A percentile compares a stretch with the other conserved stretches of the same genome.
Conservation (phyloP, 495 filamentous ascomycete genomes). For the Trichoderma erinaceum region DNA sequence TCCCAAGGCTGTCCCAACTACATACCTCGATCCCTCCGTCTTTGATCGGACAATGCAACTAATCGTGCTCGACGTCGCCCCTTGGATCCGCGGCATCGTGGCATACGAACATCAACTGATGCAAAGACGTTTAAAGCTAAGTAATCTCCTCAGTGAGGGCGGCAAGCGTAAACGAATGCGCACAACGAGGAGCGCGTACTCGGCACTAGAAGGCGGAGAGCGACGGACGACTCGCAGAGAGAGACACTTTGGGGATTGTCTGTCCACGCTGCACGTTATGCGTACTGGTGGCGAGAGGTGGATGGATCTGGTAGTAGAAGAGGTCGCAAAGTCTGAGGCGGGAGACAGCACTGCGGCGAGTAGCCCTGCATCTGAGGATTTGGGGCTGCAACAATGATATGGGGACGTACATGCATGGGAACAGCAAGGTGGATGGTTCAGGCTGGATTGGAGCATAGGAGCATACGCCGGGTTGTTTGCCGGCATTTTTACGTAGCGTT, state of each 20-base stretch:
- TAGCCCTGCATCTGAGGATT: neutral
- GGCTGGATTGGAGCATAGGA: neutral
- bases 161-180: conserved; percentile 57
- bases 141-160: conserved; percentile 52
- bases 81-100: conserved; percentile 76
- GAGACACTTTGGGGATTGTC: conserved; percentile 66
- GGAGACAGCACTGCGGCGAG: conserved; percentile 8
- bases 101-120: conserved; percentile 65
- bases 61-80: conserved; percentile 71
- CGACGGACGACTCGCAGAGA: conserved; percentile 67
- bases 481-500: neutral
- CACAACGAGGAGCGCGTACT: conserved; percentile 72
- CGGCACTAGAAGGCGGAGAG: conserved; percentile 74
- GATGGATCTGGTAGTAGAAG: conserved; percentile 1
- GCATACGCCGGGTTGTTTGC: neutral
- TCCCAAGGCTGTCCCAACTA: conserved; percentile 29
- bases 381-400: neutral
- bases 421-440: neutral
- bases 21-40: conserved; percentile 50
- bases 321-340: neutral
- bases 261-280: conserved; percentile 58
- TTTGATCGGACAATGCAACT: conserved; percentile 62
- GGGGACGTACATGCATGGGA: neutral
- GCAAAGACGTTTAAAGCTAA: conserved; percentile 56
- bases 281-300: conserved; percentile 51